Conservation (phyloP, 306 rosid species). For the Cucurbita maxima region DNA sequence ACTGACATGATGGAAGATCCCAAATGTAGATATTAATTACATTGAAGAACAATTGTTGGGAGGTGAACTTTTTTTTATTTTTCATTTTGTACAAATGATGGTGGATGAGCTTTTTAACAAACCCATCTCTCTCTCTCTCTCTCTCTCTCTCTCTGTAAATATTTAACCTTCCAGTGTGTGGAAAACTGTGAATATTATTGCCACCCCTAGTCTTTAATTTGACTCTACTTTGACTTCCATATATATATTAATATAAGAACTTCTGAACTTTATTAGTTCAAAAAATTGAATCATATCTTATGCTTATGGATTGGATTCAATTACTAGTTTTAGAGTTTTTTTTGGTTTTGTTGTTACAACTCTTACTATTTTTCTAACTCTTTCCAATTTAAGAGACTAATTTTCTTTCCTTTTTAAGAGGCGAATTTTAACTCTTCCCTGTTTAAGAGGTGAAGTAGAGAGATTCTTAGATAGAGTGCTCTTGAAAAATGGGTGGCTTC, state of each 20-base stretch:
- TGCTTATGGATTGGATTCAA: no score
- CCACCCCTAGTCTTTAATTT: neutral
- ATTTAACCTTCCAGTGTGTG: neutral
- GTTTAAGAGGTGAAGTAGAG: no score
- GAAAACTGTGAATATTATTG: slow-evolving; percentile 20
- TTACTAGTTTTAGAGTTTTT: no score
- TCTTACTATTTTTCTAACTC: no score
- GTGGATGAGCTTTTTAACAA: slow-evolving; percentile 27
- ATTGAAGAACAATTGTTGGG: slow-evolving; percentile 29
- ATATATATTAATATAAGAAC: neutral
- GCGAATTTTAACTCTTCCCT: no score
- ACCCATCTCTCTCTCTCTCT: neutral
- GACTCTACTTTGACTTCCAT: neutral
- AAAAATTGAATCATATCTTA: neutral
- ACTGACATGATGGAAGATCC: slow-evolving; percentile 85
- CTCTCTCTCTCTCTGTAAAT: neutral
- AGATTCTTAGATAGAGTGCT: no score
- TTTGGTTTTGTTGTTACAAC: no score
- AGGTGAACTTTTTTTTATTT: slow-evolving; percentile 17
- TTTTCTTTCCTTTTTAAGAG: no score
- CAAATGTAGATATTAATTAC: slow-evolving; percentile 51
- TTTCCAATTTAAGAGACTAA: no score
- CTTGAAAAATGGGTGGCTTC: no score
- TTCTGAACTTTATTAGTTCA: neutral
- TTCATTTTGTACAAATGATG: slow-evolving; percentile 43